Evolutionary conservation across 1,284 basidiomycete genomes (phyloP).

Genomic region (Gomphus sp.): DNA sequence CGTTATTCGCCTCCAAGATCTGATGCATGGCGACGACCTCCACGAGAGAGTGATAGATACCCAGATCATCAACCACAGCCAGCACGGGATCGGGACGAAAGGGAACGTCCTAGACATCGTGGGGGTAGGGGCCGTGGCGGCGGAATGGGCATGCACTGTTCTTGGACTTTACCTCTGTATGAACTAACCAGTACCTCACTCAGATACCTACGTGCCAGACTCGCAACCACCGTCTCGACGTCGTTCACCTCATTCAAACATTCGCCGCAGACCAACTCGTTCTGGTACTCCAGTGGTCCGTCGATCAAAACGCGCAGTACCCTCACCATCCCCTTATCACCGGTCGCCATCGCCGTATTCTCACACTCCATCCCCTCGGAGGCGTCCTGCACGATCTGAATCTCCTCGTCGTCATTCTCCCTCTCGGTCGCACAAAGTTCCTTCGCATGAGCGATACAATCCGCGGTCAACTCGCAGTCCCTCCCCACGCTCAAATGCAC

Average conservation of each 20-base stretch:
- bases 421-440: neutral
- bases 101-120: conserved; percentile 5
- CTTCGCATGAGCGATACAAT: conserved; percentile 3
- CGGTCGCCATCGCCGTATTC: conserved; percentile 3
- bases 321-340: conserved; percentile 3
- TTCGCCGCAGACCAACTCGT: conserved; percentile 3
- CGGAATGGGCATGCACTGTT: conserved; percentile 4
- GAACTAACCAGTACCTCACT: neutral
- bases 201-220: neutral
- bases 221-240: neutral
- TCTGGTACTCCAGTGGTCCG: conserved; percentile 4
- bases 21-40: conserved; percentile 5
- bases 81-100: conserved; percentile 12
- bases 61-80: neutral
- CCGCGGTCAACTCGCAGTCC: neutral
- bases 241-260: conserved; percentile 3
- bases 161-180: neutral
- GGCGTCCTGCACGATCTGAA: neutral
- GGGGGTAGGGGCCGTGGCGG: neutral
- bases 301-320: neutral
- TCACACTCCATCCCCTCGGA: conserved; percentile 1
- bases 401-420: conserved; percentile 1
- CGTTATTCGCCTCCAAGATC: conserved; percentile 5
- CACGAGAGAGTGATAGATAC: conserved; percentile 8
- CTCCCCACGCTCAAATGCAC: neutral